These are phyloP conservation scores for Aspergillus versicolor DNA, from an alignment of 2,329 filamentous ascomycete genomes.

Conservation along the genomic window DNA sequence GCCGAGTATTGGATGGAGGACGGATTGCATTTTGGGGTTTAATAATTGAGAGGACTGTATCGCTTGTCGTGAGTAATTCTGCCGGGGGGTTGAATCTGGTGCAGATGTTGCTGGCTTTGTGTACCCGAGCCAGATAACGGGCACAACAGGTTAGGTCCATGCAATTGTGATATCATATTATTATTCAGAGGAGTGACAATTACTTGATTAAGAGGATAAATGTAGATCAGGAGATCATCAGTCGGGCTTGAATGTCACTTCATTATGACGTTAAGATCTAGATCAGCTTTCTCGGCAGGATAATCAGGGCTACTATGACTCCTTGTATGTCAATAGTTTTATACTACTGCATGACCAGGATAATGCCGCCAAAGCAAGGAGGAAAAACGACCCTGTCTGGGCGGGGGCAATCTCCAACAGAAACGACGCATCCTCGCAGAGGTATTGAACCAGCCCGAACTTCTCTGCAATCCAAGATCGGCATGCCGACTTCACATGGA, in stretches of 20 bases:
- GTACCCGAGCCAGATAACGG: neutral
- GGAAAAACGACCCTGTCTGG: neutral
- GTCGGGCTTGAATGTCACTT: neutral
- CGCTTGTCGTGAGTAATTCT: no score
- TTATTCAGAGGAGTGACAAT: neutral
- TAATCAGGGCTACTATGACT: neutral
- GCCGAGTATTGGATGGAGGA: slow-evolving; percentile 38
- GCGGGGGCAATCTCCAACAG: neutral
- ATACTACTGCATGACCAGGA: neutral
- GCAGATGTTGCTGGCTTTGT: neutral
- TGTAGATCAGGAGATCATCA: neutral
- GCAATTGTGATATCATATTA: neutral
- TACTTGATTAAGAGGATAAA: no score
- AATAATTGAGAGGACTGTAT: neutral
- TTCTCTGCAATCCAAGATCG: slow-evolving; percentile 22
- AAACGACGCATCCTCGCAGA: slow-evolving; percentile 2
- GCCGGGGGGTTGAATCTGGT: no score
- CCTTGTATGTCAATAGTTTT: neutral
- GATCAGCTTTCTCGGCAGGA: neutral
- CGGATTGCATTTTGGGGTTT: slow-evolving; percentile 5
- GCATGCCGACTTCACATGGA: slow-evolving; percentile 33
- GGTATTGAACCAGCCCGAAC: neutral
- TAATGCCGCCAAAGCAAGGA: neutral
- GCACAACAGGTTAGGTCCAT: neutral
- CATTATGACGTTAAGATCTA: slow-evolving; percentile 3